These are phyloP conservation scores for Choricystis sp. DNA, from an alignment of 139 green algal genomes.

Conservation along the genomic window DNA sequence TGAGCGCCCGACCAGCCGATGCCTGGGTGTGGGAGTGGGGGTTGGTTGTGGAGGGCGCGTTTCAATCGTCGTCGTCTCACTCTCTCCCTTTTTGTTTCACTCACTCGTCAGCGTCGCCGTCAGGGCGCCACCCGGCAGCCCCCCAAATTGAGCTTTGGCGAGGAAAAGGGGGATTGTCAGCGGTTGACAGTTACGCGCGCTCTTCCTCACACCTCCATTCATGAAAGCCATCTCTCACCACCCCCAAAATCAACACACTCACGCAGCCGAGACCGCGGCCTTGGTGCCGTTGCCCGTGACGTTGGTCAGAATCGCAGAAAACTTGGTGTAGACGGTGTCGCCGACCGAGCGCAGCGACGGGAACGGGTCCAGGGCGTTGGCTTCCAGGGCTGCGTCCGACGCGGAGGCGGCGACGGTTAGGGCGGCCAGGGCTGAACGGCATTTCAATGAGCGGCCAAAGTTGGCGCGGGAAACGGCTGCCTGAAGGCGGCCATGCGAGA, in stretches of 20 bases:
- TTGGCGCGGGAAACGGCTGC: too few species aligned
- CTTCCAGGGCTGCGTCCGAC: neutral
- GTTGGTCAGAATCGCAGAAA: neutral
- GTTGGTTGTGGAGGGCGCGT: neutral
- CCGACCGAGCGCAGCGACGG: neutral
- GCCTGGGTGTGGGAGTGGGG: too few species aligned
- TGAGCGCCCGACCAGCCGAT: neutral
- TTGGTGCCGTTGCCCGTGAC: neutral
- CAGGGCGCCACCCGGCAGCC: neutral
- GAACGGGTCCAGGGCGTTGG: neutral
- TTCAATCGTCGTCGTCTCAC: neutral
- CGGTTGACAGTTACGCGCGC: neutral
- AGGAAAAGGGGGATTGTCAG: neutral
- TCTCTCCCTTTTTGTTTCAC: neutral
- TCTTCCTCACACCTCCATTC: neutral
- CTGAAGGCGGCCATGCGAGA: too few species aligned
- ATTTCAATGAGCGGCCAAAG: too few species aligned
- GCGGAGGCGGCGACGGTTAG: too few species aligned
- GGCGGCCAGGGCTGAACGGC: too few species aligned
- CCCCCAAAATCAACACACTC: too few species aligned
- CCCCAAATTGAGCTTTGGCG: neutral
- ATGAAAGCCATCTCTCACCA: too few species aligned
- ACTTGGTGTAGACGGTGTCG: neutral
- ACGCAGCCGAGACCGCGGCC: neutral
- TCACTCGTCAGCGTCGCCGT: neutral